A percentile compares a stretch with the other conserved stretches of the same genome.
Conservation (phyloP, 306 rosid species). For the Casuarina equisetifolia region DNA sequence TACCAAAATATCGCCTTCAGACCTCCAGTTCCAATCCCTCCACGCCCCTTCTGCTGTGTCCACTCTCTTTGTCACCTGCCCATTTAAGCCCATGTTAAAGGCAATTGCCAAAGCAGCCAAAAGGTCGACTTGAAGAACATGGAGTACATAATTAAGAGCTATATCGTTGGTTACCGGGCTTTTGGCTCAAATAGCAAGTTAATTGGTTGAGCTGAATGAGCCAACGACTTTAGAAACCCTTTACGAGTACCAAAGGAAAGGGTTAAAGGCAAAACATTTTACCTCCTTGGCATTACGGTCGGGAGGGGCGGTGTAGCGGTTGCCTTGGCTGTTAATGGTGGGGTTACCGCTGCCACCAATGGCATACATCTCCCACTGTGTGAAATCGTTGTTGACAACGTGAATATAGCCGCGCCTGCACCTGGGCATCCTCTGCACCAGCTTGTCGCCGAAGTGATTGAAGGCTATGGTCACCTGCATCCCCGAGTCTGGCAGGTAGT, state of each 20-base stretch:
- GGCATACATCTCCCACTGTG: slow-evolving; percentile 91
- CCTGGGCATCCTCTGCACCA: slow-evolving; percentile 90
- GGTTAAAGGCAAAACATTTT: background rate
- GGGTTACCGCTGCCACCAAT: slow-evolving; percentile 85
- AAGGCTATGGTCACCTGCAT: slow-evolving; percentile 95
- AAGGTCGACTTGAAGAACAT: too few relatives aligned
- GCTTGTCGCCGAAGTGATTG: slow-evolving; percentile 76
- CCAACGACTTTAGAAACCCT: too few relatives aligned
- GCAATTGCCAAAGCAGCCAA: too few relatives aligned
- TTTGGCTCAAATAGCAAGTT: too few relatives aligned
- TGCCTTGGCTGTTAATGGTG: slow-evolving; percentile 84
- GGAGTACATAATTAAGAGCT: too few relatives aligned
- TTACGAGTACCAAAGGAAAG: too few relatives aligned
- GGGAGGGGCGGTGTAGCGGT: slow-evolving; percentile 62
- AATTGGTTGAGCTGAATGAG: too few relatives aligned
- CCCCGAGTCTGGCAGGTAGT: slow-evolving; percentile 58
- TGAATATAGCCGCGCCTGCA: slow-evolving; percentile 84
- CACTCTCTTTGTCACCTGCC: slow-evolving; percentile 69
- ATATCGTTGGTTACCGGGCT: too few relatives aligned
- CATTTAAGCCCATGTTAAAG: background rate
- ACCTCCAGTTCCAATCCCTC: slow-evolving; percentile 81
- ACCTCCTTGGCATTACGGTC: slow-evolving; percentile 61
- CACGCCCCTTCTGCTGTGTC: slow-evolving; percentile 55
- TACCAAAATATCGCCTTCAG: slow-evolving; percentile 77
- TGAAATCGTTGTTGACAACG: slow-evolving; percentile 82